Evolutionary conservation across 768 basidiomycete species (phyloP).

Genomic region (Pulveroboletus sp.): DNA sequence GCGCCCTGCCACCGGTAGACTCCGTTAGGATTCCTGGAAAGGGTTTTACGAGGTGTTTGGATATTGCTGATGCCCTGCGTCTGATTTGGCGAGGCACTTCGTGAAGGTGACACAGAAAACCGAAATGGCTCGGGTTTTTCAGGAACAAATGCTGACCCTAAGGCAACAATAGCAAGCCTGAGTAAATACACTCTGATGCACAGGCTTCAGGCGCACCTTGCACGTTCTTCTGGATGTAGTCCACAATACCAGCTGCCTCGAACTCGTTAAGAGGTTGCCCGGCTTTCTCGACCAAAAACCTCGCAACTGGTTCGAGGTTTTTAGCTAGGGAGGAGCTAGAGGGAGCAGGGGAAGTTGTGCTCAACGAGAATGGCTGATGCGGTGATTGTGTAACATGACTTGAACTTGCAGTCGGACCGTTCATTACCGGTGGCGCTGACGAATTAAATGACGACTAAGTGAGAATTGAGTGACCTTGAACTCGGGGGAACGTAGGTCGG

Average conservation of each 20-base stretch:
- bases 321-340: slow-evolving; percentile 31
- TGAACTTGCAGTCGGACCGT: slow-evolving; percentile 12
- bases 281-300: slow-evolving; percentile 44
- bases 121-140: slow-evolving; percentile 55
- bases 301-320: slow-evolving; percentile 46
- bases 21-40: slow-evolving; percentile 72
- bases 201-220: slow-evolving; percentile 34
- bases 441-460: slow-evolving; percentile 22
- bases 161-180: slow-evolving; percentile 5
- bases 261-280: slow-evolving; percentile 46
- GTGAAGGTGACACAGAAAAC: slow-evolving; percentile 45
- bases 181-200: slow-evolving; percentile 13
- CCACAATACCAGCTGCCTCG: slow-evolving; percentile 52
- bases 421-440: slow-evolving; percentile 13
- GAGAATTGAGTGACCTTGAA: slow-evolving; percentile 21
- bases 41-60: slow-evolving; percentile 45
- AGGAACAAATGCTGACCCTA: slow-evolving; percentile 23
- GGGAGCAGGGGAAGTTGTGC: slow-evolving; percentile 11
- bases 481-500: slow-evolving; percentile 11
- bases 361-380: slow-evolving; percentile 16
- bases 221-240: slow-evolving; percentile 49
- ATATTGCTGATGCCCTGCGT: slow-evolving; percentile 7
- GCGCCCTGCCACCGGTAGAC: slow-evolving; percentile 69
- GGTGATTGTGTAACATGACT: slow-evolving; percentile 10
- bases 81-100: slow-evolving; percentile 25